Percentiles rank a stretch among this genome's conserved stretches.
phyloP scores from a whole-genome alignment of 2,329 filamentous ascomycete genomes.

The Epichloe scottii region DNA sequence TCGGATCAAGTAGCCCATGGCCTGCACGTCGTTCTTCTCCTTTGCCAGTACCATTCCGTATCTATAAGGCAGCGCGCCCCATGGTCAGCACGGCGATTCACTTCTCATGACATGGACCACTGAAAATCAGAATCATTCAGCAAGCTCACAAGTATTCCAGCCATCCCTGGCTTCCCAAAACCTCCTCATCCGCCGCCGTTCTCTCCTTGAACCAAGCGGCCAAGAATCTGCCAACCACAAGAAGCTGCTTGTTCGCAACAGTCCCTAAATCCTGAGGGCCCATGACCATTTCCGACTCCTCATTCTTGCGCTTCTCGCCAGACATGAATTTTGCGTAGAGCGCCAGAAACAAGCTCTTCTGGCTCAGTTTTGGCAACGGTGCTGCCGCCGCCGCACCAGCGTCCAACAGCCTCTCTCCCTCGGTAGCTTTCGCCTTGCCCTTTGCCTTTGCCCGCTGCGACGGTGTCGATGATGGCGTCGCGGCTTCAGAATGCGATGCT shows the following conservation, averaged over 20 bases:
- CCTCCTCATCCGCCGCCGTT: conserved; percentile 41
- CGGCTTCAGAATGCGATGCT: conserved; percentile 30
- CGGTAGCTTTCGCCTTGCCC: conserved; percentile 36
- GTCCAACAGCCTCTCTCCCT: conserved; percentile 11
- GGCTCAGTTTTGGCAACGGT: conserved; percentile 52
- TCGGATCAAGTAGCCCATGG: conserved; percentile 73
- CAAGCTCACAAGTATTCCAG: conserved; percentile 60
- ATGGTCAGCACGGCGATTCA: background rate
- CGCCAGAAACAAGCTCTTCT: conserved; percentile 84
- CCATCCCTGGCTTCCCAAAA: conserved; percentile 70
- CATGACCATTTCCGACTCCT: conserved; percentile 94
- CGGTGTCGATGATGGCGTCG: conserved; percentile 15
- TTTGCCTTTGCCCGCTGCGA: conserved; percentile 49
- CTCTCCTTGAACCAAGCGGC: conserved; percentile 69
- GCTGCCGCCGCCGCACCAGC: conserved; percentile 5
- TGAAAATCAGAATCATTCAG: background rate
- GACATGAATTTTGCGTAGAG: conserved; percentile 88
- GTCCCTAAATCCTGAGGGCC: conserved; percentile 82
- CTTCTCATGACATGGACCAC: too few species aligned
- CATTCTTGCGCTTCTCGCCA: conserved; percentile 90
- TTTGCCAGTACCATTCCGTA: conserved; percentile 87
- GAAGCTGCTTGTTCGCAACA: conserved; percentile 73
- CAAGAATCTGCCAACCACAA: conserved; percentile 60
- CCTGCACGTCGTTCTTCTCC: conserved; percentile 77
- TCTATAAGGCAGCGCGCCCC: conserved; percentile 18